Evolutionary conservation across 2,329 filamentous ascomycete genomes (phyloP), one percentile per base, ranked within the genome.

Genomic region (Pseudogymnoascus sp.): DNA sequence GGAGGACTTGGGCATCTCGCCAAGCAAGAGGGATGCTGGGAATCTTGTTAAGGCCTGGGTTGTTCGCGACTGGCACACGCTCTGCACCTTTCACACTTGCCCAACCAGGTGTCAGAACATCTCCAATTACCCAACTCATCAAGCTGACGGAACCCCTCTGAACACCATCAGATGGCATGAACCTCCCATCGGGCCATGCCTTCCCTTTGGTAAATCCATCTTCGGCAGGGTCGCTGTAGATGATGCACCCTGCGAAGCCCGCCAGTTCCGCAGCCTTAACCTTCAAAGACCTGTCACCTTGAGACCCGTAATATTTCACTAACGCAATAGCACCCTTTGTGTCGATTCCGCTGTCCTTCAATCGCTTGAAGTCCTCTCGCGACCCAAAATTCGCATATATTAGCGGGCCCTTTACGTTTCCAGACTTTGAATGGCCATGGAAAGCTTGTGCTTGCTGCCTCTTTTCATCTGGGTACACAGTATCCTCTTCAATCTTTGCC

Each of bases 311-410:
- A 71, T 94, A 88, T 62, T 90, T 83, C 17, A 97, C 89, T 35
- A 99, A 77, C 1, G 87, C 92, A 70, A 99, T 91, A 3, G 91
- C 86, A 10, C 90, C 92, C 59, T 87, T 83, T 1, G 90, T 81
- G 29, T 88, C 81, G 63, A 97, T 81, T 0, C 87, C 89, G 65
- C 82, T 83, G 60, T 92, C 85, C 63, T 82, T 78, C 29, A 99
- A 77, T 60, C 75, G 77, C 71, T 88, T 80, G 72, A 95, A 97
- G 72, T 99, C 94, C 44, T 90, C 85, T 59, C 85, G 82, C 44
- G 90, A 88, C 10, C 94, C 95, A 69, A 92, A 96, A 74, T 97
- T 97, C 60, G 88, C 93, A 72, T 96, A 99, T 1, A 99, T 83
- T 47, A 97, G 74, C 17, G 89, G 92, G 0, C 94, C 94, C 26